phyloP scores from a whole-genome alignment of 306 rosid species.

The Urtica urens region DNA sequence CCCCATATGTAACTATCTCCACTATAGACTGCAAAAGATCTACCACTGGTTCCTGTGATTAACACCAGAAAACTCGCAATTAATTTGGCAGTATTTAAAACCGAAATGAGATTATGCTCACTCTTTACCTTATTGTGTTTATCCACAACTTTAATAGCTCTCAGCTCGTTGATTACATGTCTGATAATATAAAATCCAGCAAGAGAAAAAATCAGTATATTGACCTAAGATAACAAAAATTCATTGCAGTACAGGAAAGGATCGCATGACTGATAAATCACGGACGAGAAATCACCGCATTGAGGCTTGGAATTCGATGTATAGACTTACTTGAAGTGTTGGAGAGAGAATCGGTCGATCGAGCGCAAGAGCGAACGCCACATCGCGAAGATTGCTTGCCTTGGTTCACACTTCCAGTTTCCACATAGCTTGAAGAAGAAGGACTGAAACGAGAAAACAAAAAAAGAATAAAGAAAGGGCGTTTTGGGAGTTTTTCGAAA shows the following conservation, averaged over 20 bases:
- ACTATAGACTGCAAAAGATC: constrained; percentile 71
- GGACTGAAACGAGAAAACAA: neutral
- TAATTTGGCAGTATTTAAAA: neutral
- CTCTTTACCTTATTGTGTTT: constrained; percentile 24
- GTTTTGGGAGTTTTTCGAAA: neutral
- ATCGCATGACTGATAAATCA: neutral
- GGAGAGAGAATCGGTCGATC: constrained; percentile 74
- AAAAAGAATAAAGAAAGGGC: neutral
- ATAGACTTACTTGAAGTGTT: constrained; percentile 47
- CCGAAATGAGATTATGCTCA: neutral
- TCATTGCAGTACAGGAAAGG: neutral
- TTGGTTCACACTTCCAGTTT: too few species aligned
- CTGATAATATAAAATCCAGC: constrained; percentile 7
- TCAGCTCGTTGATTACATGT: constrained; percentile 19
- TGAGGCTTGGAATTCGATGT: neutral
- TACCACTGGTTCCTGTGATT: constrained; percentile 51
- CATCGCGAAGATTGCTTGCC: constrained; percentile 20
- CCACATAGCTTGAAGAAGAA: neutral
- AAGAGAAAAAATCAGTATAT: neutral
- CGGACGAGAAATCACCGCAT: neutral
- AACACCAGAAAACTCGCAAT: constrained; percentile 1
- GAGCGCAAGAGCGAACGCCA: constrained; percentile 69
- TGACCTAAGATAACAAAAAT: neutral
- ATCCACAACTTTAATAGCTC: constrained; percentile 30
- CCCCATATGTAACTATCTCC: constrained; percentile 76